A percentile compares a stretch with the other conserved stretches of the same genome.
Evolutionary conservation across 2,329 filamentous ascomycete genomes (phyloP).

Genomic region (Trichoderma sp.): DNA sequence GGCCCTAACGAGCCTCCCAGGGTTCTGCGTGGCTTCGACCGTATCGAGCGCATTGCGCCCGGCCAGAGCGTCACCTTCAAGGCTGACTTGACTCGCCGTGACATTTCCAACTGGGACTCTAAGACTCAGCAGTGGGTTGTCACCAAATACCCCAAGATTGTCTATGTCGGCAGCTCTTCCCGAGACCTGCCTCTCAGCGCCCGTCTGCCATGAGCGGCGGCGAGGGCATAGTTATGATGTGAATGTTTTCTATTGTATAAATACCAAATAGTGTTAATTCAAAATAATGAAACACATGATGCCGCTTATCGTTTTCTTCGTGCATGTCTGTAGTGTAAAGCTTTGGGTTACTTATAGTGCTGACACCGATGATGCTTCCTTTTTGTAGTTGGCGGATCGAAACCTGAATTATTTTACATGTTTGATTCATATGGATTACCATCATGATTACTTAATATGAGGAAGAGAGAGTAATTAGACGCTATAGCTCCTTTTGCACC

Average conservation of each 20-base stretch:
- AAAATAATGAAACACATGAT: slow-evolving; percentile 3
- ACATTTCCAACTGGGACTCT: slow-evolving; percentile 84
- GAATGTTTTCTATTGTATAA: slow-evolving; percentile 16
- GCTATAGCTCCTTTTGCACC: background rate
- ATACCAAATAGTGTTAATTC: slow-evolving; percentile 14
- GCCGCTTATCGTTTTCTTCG: background rate
- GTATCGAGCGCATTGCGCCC: slow-evolving; percentile 63
- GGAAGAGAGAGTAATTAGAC: background rate
- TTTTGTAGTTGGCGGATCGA: background rate
- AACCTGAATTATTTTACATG: background rate
- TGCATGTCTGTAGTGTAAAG: background rate
- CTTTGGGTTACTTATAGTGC: too few relatives aligned
- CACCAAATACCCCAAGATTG: slow-evolving; percentile 48
- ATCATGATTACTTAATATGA: background rate
- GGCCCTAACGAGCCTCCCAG: slow-evolving; percentile 66
- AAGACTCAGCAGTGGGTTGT: slow-evolving; percentile 78
- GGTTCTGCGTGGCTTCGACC: slow-evolving; percentile 76
- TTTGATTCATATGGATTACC: background rate
- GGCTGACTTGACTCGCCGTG: slow-evolving; percentile 69
- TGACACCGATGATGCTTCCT: too few relatives aligned
- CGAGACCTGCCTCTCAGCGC: slow-evolving; percentile 48
- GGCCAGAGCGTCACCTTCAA: slow-evolving; percentile 66
- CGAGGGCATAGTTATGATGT: slow-evolving; percentile 1
- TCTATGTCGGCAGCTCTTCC: slow-evolving; percentile 55
- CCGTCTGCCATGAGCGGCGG: slow-evolving; percentile 10